Percentiles rank a stretch among this genome's conserved stretches.
Conservation (phyloP, 2,329 filamentous ascomycete genomes). For the Colletotrichum sp. region DNA sequence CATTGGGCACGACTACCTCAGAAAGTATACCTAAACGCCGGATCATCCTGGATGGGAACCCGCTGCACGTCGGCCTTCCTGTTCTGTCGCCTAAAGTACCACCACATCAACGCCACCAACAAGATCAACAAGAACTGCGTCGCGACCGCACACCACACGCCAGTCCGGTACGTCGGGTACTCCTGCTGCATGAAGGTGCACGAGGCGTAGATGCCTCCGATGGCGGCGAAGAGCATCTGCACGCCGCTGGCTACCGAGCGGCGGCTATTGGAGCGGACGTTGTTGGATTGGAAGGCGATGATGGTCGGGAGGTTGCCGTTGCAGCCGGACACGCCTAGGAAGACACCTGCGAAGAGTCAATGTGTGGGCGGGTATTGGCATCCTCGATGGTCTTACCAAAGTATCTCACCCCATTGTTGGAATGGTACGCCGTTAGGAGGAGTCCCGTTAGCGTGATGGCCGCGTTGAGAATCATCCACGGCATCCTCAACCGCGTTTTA, state of each 20-base stretch:
- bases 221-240: slow-evolving; percentile 34
- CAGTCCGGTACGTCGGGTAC: slow-evolving; percentile 30
- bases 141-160: slow-evolving; percentile 30
- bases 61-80: slow-evolving; percentile 9
- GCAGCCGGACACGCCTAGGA: slow-evolving; percentile 21
- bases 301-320: slow-evolving; percentile 22
- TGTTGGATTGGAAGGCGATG: slow-evolving; percentile 31
- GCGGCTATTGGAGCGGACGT: slow-evolving; percentile 32
- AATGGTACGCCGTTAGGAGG: neutral
- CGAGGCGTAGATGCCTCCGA: slow-evolving; percentile 34
- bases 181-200: slow-evolving; percentile 35
- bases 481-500: slow-evolving; percentile 25
- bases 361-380: fast-evolving
- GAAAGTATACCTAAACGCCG: neutral
- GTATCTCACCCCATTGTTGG: slow-evolving; percentile 32
- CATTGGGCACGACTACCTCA: neutral
- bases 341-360: neutral
- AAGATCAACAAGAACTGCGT: slow-evolving; percentile 23
- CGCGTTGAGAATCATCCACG: slow-evolving; percentile 26
- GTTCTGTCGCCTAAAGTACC: slow-evolving; percentile 20
- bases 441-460: slow-evolving; percentile 18
- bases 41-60: slow-evolving; percentile 21
- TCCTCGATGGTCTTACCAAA: slow-evolving; percentile 18
- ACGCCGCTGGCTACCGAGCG: slow-evolving; percentile 33
- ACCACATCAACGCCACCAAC: slow-evolving; percentile 14